A percentile compares a stretch with the other conserved stretches of the same genome.
Conservation (phyloP, 2,329 filamentous ascomycete genomes). For the Aspergillus niger region DNA sequence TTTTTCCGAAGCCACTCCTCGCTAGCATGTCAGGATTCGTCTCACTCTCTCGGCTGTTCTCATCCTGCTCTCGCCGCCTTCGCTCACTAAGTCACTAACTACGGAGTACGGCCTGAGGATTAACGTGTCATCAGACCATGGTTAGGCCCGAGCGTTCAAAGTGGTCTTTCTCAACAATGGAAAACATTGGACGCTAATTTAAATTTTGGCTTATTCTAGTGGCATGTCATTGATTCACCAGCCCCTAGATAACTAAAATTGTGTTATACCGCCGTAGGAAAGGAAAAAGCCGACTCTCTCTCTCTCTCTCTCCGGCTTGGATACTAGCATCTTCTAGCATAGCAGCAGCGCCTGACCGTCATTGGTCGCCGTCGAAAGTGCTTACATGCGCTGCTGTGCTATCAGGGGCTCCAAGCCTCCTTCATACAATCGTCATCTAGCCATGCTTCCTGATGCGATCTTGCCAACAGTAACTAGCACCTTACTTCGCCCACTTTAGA, state of each 20-base stretch:
- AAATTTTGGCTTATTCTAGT: conserved; percentile 26
- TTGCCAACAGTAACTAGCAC: background rate
- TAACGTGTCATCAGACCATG: conserved; percentile 16
- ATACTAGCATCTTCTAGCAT: background rate
- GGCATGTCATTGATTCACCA: conserved; percentile 21
- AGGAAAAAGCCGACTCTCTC: conserved; percentile 7
- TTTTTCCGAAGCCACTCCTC: background rate
- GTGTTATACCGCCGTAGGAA: conserved; percentile 14
- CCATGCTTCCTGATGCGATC: conserved; percentile 1
- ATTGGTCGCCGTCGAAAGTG: background rate
- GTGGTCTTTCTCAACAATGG: conserved; percentile 7
- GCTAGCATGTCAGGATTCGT: background rate
- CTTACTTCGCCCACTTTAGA: conserved; percentile 1
- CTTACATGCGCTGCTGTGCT: conserved; percentile 12
- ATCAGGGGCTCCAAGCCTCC: conserved; percentile 13
- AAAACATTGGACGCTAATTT: conserved; percentile 16
- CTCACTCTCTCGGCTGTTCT: no score
- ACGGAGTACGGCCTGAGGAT: background rate
- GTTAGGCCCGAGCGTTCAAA: conserved; percentile 19
- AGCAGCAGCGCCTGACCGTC: background rate
- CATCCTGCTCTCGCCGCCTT: no score
- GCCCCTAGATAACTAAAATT: conserved; percentile 12
- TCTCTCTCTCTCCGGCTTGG: background rate
- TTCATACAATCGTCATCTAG: background rate
- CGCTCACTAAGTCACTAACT: no score